These are phyloP conservation scores for Leccinum insigne DNA, from an alignment of 1,284 basidiomycete genomes.

Conservation along the genomic window DNA sequence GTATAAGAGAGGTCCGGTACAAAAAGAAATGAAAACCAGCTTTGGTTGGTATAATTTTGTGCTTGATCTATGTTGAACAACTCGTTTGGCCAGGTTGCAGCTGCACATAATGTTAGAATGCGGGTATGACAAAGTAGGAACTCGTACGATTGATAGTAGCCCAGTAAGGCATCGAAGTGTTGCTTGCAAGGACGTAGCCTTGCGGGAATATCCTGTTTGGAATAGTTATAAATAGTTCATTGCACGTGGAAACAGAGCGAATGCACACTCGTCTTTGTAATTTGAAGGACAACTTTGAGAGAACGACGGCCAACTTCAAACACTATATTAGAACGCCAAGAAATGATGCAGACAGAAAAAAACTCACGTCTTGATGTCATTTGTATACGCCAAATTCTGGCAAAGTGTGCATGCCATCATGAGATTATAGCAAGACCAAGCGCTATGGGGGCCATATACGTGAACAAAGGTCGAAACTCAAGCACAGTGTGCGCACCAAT, in stretches of 20 bases:
- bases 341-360: not conserved
- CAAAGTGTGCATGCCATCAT: constrained; percentile 33
- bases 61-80: constrained; percentile 21
- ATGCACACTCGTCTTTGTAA: constrained; percentile 22
- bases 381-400: constrained; percentile 11
- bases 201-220: constrained; percentile 23
- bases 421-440: constrained; percentile 34
- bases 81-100: constrained; percentile 18
- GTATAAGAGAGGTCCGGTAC: not conserved
- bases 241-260: not conserved
- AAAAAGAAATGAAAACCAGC: not conserved
- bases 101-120: constrained; percentile 9
- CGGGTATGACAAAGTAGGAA: not conserved
- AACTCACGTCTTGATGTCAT: constrained; percentile 9
- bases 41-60: constrained; percentile 3
- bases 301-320: constrained; percentile 25
- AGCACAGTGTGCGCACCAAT: constrained; percentile 22
- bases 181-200: constrained; percentile 16
- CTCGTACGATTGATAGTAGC: constrained; percentile 26
- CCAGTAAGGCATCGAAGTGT: constrained; percentile 31
- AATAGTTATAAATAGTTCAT: not conserved
- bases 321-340: not conserved
- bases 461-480: not conserved
- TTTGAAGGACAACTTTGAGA: constrained; percentile 17
- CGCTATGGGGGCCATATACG: constrained; percentile 13